Percentiles rank a stretch among this genome's conserved stretches.
These are phyloP conservation scores for Skeletonema menzelii DNA, from an alignment of 108 stramenopile genomes.

Conservation along the genomic window DNA sequence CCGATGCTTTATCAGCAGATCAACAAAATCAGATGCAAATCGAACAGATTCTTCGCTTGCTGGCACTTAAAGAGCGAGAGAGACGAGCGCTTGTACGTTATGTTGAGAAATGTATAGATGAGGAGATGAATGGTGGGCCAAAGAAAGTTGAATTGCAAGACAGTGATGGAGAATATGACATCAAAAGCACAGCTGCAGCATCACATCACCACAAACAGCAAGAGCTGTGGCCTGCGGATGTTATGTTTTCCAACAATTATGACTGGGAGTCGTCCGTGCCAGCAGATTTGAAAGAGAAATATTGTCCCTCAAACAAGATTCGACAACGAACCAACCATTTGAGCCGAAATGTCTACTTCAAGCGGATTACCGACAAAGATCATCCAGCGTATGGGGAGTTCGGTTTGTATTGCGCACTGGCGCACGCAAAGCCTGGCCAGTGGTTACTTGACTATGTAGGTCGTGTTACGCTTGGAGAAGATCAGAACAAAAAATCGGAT, in stretches of 20 bases:
- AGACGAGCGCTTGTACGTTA: conserved; percentile 34
- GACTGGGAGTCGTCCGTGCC: conserved; percentile 10
- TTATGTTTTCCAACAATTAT: conserved; percentile 41
- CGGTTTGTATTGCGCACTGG: conserved; percentile 36
- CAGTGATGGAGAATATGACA: conserved; percentile 19
- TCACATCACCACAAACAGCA: neutral
- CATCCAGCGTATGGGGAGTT: conserved; percentile 39
- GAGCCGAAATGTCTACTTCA: conserved; percentile 30
- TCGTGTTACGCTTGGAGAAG: conserved; percentile 22
- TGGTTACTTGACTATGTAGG: conserved; percentile 48
- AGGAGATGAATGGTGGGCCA: conserved; percentile 1
- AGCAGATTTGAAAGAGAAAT: neutral
- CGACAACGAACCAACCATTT: conserved; percentile 1
- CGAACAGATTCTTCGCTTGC: conserved; percentile 15
- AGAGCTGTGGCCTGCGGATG: conserved; percentile 16
- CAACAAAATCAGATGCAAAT: neutral
- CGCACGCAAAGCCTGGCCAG: conserved; percentile 22
- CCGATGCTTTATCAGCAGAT: neutral
- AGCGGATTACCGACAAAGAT: conserved; percentile 23
- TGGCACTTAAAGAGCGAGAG: conserved; percentile 36
- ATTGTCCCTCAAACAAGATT: neutral
- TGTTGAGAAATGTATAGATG: conserved; percentile 16
- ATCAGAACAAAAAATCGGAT: conserved; percentile 34
- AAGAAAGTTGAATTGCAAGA: conserved; percentile 10
- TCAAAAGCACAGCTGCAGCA: neutral